phyloP scores from a whole-genome alignment of 2,329 filamentous ascomycete species.

The Arthrobotrys pseudoclavata region DNA sequence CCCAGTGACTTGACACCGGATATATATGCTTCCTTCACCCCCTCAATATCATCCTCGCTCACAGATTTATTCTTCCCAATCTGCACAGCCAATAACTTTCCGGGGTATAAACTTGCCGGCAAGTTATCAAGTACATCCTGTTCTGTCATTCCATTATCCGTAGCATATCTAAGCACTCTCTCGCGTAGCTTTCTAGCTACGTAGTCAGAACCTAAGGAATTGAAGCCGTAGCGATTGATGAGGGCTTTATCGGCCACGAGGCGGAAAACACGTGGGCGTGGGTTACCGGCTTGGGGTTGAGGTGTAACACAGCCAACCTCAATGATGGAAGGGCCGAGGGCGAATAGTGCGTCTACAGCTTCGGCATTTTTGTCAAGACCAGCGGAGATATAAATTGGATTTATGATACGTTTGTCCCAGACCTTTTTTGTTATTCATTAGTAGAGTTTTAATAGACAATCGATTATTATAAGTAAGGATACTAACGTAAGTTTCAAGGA shows the following conservation, averaged over 20 bases:
- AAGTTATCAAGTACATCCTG: slow-evolving; percentile 81
- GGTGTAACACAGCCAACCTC: slow-evolving; percentile 94
- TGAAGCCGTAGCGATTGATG: slow-evolving; percentile 96
- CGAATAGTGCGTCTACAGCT: slow-evolving; percentile 86
- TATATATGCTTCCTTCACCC: slow-evolving; percentile 84
- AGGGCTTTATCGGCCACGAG: slow-evolving; percentile 85
- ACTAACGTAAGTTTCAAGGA: slow-evolving; percentile 55
- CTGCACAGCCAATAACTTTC: slow-evolving; percentile 87
- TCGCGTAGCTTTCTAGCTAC: slow-evolving; percentile 84
- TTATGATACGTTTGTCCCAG: slow-evolving; percentile 81
- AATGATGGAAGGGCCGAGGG: slow-evolving; percentile 85
- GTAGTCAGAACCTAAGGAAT: slow-evolving; percentile 88
- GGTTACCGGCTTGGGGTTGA: slow-evolving; percentile 87
- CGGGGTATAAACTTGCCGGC: slow-evolving; percentile 81
- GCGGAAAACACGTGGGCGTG: slow-evolving; percentile 87
- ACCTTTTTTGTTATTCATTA: slow-evolving; percentile 68
- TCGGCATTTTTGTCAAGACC: slow-evolving; percentile 96
- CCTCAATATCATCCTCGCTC: slow-evolving; percentile 84
- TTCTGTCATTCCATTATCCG: slow-evolving; percentile 78
- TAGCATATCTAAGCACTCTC: slow-evolving; percentile 82
- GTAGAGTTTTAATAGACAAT: not conserved
- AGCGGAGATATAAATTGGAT: slow-evolving; percentile 94
- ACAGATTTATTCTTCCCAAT: slow-evolving; percentile 97
- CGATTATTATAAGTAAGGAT: not conserved
- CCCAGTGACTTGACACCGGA: slow-evolving; percentile 86